Percentiles rank a stretch among this genome's conserved stretches.
Evolutionary conservation across 345 rosid species (phyloP).

Genomic region (Euphorbia lathyris): DNA sequence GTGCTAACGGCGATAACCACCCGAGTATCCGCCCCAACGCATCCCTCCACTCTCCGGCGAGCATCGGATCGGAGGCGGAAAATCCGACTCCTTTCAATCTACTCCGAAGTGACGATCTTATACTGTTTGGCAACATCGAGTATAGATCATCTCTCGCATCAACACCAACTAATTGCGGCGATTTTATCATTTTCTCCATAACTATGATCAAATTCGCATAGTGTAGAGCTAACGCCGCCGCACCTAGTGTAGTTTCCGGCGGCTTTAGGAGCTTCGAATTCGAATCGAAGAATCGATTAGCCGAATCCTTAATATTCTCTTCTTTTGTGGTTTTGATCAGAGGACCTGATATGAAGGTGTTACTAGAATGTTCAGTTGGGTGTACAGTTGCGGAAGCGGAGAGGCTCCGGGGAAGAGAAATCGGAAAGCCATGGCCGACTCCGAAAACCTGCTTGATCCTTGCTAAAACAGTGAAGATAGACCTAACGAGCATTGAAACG

Average conservation of each 20-base stretch:
- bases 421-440: constrained; percentile 42
- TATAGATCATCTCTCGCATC: constrained; percentile 91
- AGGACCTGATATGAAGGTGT: constrained; percentile 44
- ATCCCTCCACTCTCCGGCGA: constrained; percentile 82
- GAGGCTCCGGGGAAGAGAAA: constrained; percentile 59
- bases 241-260: constrained; percentile 67
- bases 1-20: constrained; percentile 90
- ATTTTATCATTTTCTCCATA: constrained; percentile 90
- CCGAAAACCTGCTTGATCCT: constrained; percentile 76
- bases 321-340: constrained; percentile 22
- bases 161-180: constrained; percentile 84
- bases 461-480: constrained; percentile 64
- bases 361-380: constrained; percentile 46
- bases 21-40: constrained; percentile 72
- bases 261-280: constrained; percentile 64
- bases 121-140: constrained; percentile 75
- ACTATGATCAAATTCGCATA: constrained; percentile 81
- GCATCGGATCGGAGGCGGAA: constrained; percentile 61
- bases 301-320: constrained; percentile 15
- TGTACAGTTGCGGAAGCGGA: constrained; percentile 80
- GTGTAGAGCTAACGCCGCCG: constrained; percentile 73
- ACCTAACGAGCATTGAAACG: constrained; percentile 52
- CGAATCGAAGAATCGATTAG: constrained; percentile 51
- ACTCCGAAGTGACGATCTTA: constrained; percentile 54
- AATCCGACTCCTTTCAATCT: constrained; percentile 77